Conservation (phyloP, 192 early-diverging fungal genomes). For the Helicostylum pulchrum region DNA sequence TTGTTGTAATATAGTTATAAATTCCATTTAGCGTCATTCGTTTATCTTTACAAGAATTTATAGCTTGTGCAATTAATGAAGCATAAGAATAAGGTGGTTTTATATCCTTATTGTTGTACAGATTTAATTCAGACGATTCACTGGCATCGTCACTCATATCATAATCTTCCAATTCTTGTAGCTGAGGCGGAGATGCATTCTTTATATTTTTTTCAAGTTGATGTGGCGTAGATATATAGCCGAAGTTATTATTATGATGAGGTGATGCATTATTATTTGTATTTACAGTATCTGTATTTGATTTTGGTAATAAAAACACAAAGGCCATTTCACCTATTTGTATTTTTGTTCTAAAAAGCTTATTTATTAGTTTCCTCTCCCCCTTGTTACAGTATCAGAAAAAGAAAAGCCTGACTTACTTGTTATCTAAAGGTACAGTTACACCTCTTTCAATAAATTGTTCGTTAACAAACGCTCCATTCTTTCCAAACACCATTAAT, state of each 20-base stretch:
- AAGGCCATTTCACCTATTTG: constrained; percentile 82
- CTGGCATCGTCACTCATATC: constrained; percentile 17
- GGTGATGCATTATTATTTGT: constrained; percentile 6
- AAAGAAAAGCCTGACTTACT: constrained; percentile 35
- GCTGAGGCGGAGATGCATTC: not conserved
- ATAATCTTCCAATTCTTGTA: not conserved
- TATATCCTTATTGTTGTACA: constrained; percentile 35
- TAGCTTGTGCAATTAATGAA: constrained; percentile 87
- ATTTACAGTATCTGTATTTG: constrained; percentile 35
- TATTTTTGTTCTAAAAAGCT: constrained; percentile 59
- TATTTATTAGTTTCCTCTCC: not conserved
- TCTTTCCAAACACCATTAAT: constrained; percentile 82
- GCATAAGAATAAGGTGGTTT: constrained; percentile 91
- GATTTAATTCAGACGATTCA: constrained; percentile 23
- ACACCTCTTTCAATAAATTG: constrained; percentile 68
- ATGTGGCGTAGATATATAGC: constrained; percentile 34
- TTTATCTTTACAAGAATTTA: constrained; percentile 65
- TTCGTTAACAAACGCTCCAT: constrained; percentile 86
- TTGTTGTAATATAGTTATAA: constrained; percentile 79
- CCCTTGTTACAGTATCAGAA: not conserved
- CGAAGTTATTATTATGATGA: constrained; percentile 14
- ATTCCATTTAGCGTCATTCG: constrained; percentile 88
- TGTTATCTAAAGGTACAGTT: constrained; percentile 61
- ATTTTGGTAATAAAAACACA: constrained; percentile 69
- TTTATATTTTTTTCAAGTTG: constrained; percentile 23